Evolutionary conservation across 2,329 filamentous ascomycete genomes (phyloP), one percentile per base, ranked within the genome.

Genomic region (Chaetomium globosum): DNA sequence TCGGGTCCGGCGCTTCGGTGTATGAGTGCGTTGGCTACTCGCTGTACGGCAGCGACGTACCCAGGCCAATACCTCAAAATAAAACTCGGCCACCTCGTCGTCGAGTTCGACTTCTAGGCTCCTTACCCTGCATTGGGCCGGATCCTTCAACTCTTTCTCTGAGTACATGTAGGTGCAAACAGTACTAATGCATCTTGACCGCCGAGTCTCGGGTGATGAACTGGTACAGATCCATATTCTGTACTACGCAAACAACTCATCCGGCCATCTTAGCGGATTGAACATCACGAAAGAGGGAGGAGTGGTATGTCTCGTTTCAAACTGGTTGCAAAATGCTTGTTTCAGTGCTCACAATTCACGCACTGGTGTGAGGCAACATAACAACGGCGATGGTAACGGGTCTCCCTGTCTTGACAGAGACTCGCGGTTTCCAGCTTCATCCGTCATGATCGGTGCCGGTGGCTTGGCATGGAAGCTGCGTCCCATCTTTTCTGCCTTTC

Each of bases 21-120:
- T 36, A 36, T 7, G 30, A 48, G 16, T 58, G 55, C 55, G 21
- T 31, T 39, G 31, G 13, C 39, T 46, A 39, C 36, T 30, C n/a
- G 36, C 13, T 23, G 36, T 36, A 26, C 39, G 55, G 5, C 55
- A 36, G 7, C 26, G 55, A 26, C 55, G 36, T 6, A 31, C 33
- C 39, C 39, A 58, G 26, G 55, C 36, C 39, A 58, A 31, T 23
- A 51, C 12, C 48, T 51, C 48, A 23, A 23, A 51, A 30, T 59
- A 59, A 46, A 59, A 49, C 9, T 59, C 57, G 43, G 43, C 57
- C 1, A 59, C 43, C 2, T 49, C 43, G 19, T 23, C n/a, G 19
- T 59, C 26, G n/a, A 59, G 57, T 6, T 59, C 57, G 2, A 59
- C 57, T 10, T 51, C 57, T 2, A 43, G 30, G 43, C 51, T 19